phyloP scores from a whole-genome alignment of 2,329 filamentous ascomycete genomes.

The Phialemoniopsis sp. region DNA sequence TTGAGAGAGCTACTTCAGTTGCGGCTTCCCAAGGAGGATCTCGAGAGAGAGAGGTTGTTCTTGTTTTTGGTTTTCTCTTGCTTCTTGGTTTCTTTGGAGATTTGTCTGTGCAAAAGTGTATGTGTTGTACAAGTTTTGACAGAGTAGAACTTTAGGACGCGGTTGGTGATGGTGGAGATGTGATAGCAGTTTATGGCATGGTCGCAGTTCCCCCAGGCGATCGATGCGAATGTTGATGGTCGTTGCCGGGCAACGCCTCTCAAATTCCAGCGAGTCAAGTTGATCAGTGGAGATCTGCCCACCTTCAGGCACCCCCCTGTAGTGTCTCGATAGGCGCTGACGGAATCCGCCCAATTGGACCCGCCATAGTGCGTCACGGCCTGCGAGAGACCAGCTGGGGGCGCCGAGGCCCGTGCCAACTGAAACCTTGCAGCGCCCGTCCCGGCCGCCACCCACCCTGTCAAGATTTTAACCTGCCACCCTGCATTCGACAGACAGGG shows the following conservation, averaged over 20 bases:
- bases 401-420: too few species aligned
- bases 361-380: too few species aligned
- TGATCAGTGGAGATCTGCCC: too few species aligned
- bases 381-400: too few species aligned
- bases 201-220: neutral
- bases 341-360: too few species aligned
- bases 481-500: too few species aligned
- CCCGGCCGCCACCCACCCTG: too few species aligned
- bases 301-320: too few species aligned
- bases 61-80: constrained; percentile 2
- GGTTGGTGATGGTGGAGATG: constrained; percentile 2
- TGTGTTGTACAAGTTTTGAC: neutral
- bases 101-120: neutral
- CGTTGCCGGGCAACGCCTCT: constrained; percentile 13
- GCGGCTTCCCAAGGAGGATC: neutral
- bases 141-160: neutral
- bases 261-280: neutral
- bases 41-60: neutral
- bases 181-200: constrained; percentile 13
- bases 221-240: constrained; percentile 9
- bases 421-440: too few species aligned
- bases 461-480: too few species aligned
- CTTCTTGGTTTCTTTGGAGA: neutral
- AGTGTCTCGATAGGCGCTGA: too few species aligned
- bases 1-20: neutral